Evolutionary conservation across 805 yeast species (phyloP).

Genomic region (Zygoascus ofunaensis): DNA sequence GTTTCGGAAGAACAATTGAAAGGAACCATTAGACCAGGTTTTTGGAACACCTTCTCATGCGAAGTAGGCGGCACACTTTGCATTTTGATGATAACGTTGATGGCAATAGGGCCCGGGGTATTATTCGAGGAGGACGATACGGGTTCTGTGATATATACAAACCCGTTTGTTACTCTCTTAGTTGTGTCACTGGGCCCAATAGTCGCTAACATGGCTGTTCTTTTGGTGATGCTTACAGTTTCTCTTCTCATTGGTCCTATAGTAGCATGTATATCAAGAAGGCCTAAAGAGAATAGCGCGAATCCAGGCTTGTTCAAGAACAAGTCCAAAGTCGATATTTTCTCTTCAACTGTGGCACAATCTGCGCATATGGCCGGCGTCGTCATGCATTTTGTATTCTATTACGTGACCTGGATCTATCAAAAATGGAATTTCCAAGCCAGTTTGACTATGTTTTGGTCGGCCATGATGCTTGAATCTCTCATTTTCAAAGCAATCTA

Average conservation of each 20-base stretch:
- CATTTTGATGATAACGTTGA: slow-evolving; percentile 22
- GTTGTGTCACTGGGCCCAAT: slow-evolving; percentile 28
- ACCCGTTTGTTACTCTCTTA: slow-evolving; percentile 46
- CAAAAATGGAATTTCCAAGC: slow-evolving; percentile 59
- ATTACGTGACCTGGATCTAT: slow-evolving; percentile 56
- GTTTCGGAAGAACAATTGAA: slow-evolving; percentile 23
- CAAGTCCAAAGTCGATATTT: slow-evolving; percentile 8
- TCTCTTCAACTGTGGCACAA: slow-evolving; percentile 40
- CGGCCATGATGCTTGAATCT: slow-evolving; percentile 47
- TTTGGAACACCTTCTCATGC: slow-evolving; percentile 57
- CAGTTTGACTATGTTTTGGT: slow-evolving; percentile 53
- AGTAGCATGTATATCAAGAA: slow-evolving; percentile 82
- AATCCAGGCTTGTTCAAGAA: not conserved
- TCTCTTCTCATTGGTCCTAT: slow-evolving; percentile 39
- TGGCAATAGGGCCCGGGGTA: slow-evolving; percentile 26
- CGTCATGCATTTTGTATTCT: slow-evolving; percentile 42
- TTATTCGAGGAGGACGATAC: slow-evolving; percentile 27
- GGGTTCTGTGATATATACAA: slow-evolving; percentile 49
- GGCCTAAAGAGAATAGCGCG: not conserved
- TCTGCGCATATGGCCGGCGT: slow-evolving; percentile 47
- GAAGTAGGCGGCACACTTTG: slow-evolving; percentile 54
- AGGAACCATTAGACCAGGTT: slow-evolving; percentile 55
- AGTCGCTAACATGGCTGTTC: slow-evolving; percentile 15
- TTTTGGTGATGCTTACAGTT: slow-evolving; percentile 31
- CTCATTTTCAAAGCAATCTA: slow-evolving; percentile 46